A percentile compares a stretch with the other conserved stretches of the same genome.
phyloP scores from a whole-genome alignment of 306 rosid species.

The Canavalia gladiata region DNA sequence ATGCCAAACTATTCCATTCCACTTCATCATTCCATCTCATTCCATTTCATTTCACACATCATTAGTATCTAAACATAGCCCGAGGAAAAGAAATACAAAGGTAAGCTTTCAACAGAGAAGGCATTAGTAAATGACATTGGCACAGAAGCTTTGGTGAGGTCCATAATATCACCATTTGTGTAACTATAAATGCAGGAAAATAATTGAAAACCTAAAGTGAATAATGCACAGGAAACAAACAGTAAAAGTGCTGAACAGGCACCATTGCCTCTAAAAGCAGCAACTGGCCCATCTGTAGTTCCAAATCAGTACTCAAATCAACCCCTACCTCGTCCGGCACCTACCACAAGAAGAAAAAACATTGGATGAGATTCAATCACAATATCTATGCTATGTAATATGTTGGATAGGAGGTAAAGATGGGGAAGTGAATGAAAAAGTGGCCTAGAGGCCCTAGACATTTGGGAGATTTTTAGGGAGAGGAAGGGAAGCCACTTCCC shows the following conservation, averaged over 20 bases:
- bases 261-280: constrained; percentile 62
- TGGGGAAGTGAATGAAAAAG: not conserved
- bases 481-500: not conserved
- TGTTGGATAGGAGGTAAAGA: not conserved
- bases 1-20: not conserved
- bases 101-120: constrained; percentile 8
- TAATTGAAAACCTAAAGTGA: constrained; percentile 27
- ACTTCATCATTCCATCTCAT: not conserved
- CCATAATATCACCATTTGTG: constrained; percentile 31
- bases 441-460: not conserved
- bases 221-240: constrained; percentile 35
- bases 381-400: constrained; percentile 24
- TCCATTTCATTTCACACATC: not conserved
- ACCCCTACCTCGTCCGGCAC: constrained; percentile 79
- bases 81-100: not conserved
- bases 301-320: constrained; percentile 49
- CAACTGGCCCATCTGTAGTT: constrained; percentile 52
- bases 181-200: constrained; percentile 35
- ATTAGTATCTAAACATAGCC: not conserved
- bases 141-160: constrained; percentile 27
- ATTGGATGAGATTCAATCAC: constrained; percentile 32
- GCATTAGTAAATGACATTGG: constrained; percentile 32
- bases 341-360: constrained; percentile 44
- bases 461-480: constrained; percentile 20
- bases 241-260: constrained; percentile 43